Base-by-base conservation (phyloP, 2,329 filamentous ascomycete genomes). In the Furcasterigmium furcatum region DNA sequence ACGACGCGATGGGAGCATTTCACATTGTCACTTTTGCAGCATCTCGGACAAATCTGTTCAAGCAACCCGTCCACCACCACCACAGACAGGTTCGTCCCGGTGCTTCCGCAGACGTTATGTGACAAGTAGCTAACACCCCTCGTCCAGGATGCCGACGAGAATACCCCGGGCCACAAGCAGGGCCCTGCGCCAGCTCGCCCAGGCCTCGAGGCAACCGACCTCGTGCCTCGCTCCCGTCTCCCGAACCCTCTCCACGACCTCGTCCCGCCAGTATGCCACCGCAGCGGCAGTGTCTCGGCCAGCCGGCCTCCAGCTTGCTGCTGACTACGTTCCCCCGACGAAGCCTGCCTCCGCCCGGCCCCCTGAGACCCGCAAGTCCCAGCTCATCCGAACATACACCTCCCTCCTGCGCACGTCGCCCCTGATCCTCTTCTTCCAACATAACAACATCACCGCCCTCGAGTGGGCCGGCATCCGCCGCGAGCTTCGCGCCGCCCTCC, bases 331-430 rank as follows among this genome's bases (percentile, higher is more conserved):
- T 3, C 85, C 78, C 70, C 80, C 83, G 0, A 86, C 83, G 1
- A 91, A 96, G 66, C 92, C 91, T 3, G 90, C 89, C 4, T 95
- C 88, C 45, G 87, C 95, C 63, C 88, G 92, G 62, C 87, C 85
- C 18, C 81, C 91, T 39, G 87, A 95, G 62, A 86, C 86, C 59
- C 87, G 92, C 64, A 96, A 97, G 71, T 86, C 91, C 14, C 94
- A 99, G 68, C 77, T 97, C 48, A 76, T 84, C 47, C 84, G 91
- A 47, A 83, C 87, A 57, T 96, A 96, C 70, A 89, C 91, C 43
- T 94, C 91, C 39, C 74, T 96, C 50, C 81, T 96, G 47, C 88
- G 88, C 48, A 90, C 90, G 19, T 86, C 88, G 10, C 91, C 91
- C 34, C 68, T 96, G 50, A 85, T 95, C 55, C 79, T 96, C 48